Evolutionary conservation across 768 basidiomycete species (phyloP).

Genomic region (Lentinus brumalis): DNA sequence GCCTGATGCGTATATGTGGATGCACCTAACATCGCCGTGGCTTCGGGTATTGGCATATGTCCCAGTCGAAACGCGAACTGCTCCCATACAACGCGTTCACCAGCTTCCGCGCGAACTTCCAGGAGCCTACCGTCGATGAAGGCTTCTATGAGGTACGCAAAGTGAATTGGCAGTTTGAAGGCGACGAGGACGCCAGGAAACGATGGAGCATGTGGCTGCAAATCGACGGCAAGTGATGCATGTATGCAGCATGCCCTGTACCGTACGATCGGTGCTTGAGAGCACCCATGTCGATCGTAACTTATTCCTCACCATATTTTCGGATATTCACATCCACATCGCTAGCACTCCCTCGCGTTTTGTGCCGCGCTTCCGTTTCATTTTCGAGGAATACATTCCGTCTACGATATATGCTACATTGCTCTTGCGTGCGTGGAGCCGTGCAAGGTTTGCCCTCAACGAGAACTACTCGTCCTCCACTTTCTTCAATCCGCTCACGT

Average conservation of each 20-base stretch:
- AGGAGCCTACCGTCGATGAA: conserved; percentile 67
- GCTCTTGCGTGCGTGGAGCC: neutral
- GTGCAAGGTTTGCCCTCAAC: neutral
- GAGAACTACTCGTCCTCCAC: conserved; percentile 22
- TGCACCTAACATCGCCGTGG: neutral
- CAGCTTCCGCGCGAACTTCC: conserved; percentile 58
- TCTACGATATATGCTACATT: neutral
- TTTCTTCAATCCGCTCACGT: conserved; percentile 31
- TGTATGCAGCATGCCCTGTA: neutral
- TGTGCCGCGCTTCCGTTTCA: neutral
- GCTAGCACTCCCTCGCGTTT: too few species aligned
- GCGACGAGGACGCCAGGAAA: conserved; percentile 66
- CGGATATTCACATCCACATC: too few species aligned
- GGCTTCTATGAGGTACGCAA: conserved; percentile 77
- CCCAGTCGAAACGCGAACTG: conserved; percentile 50
- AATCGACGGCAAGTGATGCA: conserved; percentile 61
- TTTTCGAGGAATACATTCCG: neutral
- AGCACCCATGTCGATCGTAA: too few species aligned
- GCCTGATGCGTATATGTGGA: neutral
- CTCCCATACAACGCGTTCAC: conserved; percentile 63
- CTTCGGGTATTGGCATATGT: neutral
- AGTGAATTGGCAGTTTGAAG: conserved; percentile 82
- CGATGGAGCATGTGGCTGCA: conserved; percentile 89
- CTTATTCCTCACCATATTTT: neutral
- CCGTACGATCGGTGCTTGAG: neutral